A percentile compares a stretch with the other conserved stretches of the same genome.
Evolutionary conservation across 495 filamentous ascomycete species (phyloP).

Genomic region (Patellaria atrata): DNA sequence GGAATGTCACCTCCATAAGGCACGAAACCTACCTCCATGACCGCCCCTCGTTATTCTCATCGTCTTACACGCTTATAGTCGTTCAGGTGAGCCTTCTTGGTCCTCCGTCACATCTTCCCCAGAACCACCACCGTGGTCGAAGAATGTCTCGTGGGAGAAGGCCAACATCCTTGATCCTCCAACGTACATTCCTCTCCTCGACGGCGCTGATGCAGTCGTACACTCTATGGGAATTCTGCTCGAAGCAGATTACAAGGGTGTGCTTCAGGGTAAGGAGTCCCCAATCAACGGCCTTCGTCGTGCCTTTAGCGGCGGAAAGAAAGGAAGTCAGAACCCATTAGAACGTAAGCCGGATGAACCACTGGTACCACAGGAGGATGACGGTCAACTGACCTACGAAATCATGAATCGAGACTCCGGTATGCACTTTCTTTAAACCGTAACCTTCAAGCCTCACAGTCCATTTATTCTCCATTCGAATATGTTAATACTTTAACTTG

Average conservation of each 20-base stretch:
- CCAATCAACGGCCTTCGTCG: constrained; percentile 56
- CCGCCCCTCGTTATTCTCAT: neutral
- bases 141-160: constrained; percentile 67
- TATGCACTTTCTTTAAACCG: constrained; percentile 21
- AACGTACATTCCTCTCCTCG: constrained; percentile 58
- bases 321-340: constrained; percentile 54
- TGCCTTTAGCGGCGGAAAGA: constrained; percentile 56
- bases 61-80: constrained; percentile 34
- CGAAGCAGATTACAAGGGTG: constrained; percentile 94
- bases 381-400: constrained; percentile 84
- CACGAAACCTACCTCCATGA: constrained; percentile 23
- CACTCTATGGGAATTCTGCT: constrained; percentile 93
- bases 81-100: constrained; percentile 82
- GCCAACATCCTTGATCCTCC: constrained; percentile 73
- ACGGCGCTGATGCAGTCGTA: constrained; percentile 66
- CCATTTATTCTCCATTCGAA: no score
- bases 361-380: constrained; percentile 46
- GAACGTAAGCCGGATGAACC: constrained; percentile 39
- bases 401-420: constrained; percentile 88
- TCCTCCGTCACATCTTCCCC: constrained; percentile 56
- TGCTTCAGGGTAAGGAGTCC: constrained; percentile 66
- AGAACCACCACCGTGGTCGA: constrained; percentile 64
- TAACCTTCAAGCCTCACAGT: constrained; percentile 18
- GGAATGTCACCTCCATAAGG: constrained; percentile 85
- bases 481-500: neutral